These are phyloP conservation scores for Bacidia rubella DNA, from an alignment of 495 filamentous ascomycete genomes.

Conservation along the genomic window DNA sequence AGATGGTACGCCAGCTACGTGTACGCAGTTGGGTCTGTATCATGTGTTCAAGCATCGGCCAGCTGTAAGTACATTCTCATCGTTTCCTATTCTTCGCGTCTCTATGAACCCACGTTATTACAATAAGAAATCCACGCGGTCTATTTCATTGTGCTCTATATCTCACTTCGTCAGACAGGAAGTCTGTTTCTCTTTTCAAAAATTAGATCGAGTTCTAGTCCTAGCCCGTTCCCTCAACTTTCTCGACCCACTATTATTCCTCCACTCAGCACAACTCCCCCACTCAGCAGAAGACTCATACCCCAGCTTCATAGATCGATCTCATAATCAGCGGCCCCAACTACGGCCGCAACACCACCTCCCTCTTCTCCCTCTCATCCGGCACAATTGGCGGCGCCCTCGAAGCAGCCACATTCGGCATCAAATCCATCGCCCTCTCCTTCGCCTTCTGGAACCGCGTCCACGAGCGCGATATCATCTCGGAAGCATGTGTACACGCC, in stretches of 20 bases:
- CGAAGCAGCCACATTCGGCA: constrained; percentile 76
- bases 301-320: constrained; percentile 37
- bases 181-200: background rate
- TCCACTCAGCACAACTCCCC: background rate
- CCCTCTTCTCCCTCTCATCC: constrained; percentile 76
- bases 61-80: background rate
- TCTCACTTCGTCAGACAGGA: too few relatives aligned
- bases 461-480: constrained; percentile 68
- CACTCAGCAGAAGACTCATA: constrained; percentile 17
- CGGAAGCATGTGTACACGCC: constrained; percentile 52
- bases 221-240: background rate
- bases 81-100: background rate
- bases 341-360: constrained; percentile 87
- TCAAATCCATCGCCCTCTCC: constrained; percentile 64
- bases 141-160: too few relatives aligned
- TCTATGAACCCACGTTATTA: background rate
- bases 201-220: background rate
- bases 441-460: constrained; percentile 77
- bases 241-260: background rate
- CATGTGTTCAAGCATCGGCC: constrained; percentile 54
- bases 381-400: constrained; percentile 86
- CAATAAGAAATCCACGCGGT: too few relatives aligned
- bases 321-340: constrained; percentile 86
- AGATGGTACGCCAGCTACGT: constrained; percentile 74
- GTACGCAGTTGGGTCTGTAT: constrained; percentile 84